Evolutionary conservation across 1,284 basidiomycete genomes (phyloP), one percentile per base, ranked within the genome.

Genomic region (Earliella scabrosa): DNA sequence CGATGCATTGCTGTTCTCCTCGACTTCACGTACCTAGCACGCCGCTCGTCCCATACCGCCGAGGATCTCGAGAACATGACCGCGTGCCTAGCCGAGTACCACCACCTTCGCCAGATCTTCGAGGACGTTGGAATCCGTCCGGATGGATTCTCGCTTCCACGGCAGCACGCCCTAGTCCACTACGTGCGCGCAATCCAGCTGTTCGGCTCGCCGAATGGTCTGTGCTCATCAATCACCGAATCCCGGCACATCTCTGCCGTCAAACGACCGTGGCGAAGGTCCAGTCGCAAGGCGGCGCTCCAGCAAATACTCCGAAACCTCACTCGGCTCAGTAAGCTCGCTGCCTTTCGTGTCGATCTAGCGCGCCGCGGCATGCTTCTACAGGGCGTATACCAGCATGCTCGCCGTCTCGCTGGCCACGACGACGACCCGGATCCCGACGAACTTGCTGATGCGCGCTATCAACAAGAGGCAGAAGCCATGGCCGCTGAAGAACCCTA

Each of bases 221-320:
- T 67, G 8, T 67, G 62, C 18, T 54, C 65, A 14, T 67, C 62
- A 0, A 65, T 67, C 39, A 67, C 61, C 3, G 64, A 67, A 41
- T 60, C 58, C 2, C 55, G 54, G 34, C 66, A 67, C 46, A 67
- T 67, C 16, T 24, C 4, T 0, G 65, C 65, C 10, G 63, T 67
- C 26, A 67, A 67, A 26, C n/a, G 50, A 14, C 66, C 66, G 0
- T 68, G 66, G 66, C 54, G 59, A 6, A 35, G 44, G 0, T 65
- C 63, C 0, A 67, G 38, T 23, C 18, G 55, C 3, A 39, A 61
- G 21, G 34, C 65, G 2, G 39, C 63, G 0, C 50, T 67, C n/a
- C 23, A 29, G 2, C 66, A 67, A 20, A 66, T 68, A 21, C 14
- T 68, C 5, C 35, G 13, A 0, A 62, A 40, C 0, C 63, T 63